Conservation (phyloP, 305 asterid species). For the Solanum chacoense region DNA sequence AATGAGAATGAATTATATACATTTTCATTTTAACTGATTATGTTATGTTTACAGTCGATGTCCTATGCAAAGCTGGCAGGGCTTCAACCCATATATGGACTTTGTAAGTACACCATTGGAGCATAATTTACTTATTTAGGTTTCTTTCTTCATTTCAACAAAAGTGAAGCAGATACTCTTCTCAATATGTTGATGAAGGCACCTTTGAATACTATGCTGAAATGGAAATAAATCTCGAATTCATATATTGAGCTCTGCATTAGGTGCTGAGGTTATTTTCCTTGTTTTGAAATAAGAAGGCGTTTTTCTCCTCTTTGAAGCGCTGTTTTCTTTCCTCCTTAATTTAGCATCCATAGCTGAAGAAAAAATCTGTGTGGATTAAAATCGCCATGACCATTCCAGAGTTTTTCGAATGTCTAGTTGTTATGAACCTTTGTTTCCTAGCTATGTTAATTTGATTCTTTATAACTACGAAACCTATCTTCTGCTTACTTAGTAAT, state of each 20-base stretch:
- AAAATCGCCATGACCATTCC: not conserved
- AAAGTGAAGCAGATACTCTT: not conserved
- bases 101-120: constrained; percentile 53
- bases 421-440: not conserved
- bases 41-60: constrained; percentile 61
- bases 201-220: not conserved
- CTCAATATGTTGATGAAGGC: not conserved
- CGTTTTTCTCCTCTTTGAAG: not conserved
- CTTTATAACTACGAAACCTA: not conserved
- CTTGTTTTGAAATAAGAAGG: not conserved
- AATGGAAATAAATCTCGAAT: not conserved
- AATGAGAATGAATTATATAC: not conserved
- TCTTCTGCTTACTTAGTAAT: not conserved
- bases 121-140: not conserved
- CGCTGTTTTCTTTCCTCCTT: not conserved
- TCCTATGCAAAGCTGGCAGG: constrained; percentile 99
- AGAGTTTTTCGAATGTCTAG: not conserved
- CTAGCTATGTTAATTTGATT: not conserved
- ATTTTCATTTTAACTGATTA: not conserved
- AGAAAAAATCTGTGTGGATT: not conserved
- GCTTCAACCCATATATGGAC: constrained; percentile 93
- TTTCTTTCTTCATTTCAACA: not conserved
- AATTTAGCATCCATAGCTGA: not conserved
- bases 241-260: not conserved
- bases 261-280: not conserved